Evolutionary conservation across 169 alveolate species (phyloP).

Genomic region (Eimeria brunetti): DNA sequence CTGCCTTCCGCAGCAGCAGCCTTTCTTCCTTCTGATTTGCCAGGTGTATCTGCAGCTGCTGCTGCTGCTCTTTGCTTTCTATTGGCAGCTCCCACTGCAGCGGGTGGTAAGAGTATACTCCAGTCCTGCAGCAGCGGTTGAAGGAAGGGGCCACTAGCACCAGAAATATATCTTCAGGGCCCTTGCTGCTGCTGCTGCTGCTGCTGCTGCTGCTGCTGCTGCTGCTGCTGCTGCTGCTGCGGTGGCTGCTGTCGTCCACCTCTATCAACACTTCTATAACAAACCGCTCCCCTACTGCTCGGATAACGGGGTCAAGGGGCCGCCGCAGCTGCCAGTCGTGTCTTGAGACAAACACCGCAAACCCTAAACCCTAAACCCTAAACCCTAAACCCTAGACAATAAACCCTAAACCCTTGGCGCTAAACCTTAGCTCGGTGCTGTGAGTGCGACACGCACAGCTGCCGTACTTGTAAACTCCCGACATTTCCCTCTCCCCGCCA

Average conservation of each 20-base stretch:
- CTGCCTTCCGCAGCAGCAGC: slow-evolving; percentile 5
- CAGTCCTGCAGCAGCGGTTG: slow-evolving; percentile 30
- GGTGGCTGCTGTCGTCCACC: slow-evolving; percentile 31
- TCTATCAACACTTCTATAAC: slow-evolving; percentile 81
- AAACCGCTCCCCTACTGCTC: slow-evolving; percentile 78
- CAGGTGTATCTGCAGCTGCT: slow-evolving; percentile 58
- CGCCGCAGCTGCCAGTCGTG: slow-evolving; percentile 88
- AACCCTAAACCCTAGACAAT: too few species aligned
- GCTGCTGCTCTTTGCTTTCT: slow-evolving; percentile 21
- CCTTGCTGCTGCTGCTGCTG: not conserved
- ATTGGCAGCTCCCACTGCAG: slow-evolving; percentile 33
- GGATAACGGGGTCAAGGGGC: slow-evolving; percentile 85
- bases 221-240: slow-evolving; percentile 13
- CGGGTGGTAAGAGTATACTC: slow-evolving; percentile 57
- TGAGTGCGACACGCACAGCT: too few species aligned
- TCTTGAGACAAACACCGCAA: not conserved
- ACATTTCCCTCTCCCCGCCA: too few species aligned
- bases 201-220: slow-evolving; percentile 47
- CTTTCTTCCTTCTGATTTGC: not conserved
- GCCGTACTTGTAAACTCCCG: too few species aligned
- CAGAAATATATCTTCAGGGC: slow-evolving; percentile 46
- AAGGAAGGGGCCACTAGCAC: slow-evolving; percentile 62
- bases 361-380: not conserved
- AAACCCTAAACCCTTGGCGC: too few species aligned
- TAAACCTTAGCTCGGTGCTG: too few species aligned